Percentiles rank a stretch among this genome's conserved stretches.
Evolutionary conservation across 1,284 basidiomycete genomes (phyloP).

Genomic region (Thecaphora frezii): DNA sequence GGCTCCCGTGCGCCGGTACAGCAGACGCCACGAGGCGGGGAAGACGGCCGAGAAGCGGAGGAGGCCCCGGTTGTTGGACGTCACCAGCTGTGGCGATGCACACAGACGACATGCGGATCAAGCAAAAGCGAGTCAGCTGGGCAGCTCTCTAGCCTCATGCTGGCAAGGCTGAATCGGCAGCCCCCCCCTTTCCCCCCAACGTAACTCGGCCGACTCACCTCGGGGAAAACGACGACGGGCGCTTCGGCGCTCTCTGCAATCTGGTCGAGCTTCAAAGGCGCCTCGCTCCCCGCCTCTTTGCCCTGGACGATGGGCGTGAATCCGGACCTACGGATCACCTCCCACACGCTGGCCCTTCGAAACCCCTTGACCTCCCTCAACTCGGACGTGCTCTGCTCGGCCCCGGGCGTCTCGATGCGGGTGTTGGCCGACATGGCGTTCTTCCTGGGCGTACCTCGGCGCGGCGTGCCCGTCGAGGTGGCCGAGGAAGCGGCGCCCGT

Average conservation of each 20-base stretch:
- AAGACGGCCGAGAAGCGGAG: slow-evolving; percentile 10
- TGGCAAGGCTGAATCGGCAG: too few species aligned
- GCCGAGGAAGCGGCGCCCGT: neutral
- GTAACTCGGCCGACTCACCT: slow-evolving; percentile 22
- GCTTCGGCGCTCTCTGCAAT: slow-evolving; percentile 4
- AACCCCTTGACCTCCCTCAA: neutral
- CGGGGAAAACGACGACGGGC: slow-evolving; percentile 47
- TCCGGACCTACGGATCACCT: neutral
- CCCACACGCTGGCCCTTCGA: neutral
- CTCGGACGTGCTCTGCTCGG: slow-evolving; percentile 5
- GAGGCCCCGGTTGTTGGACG: slow-evolving; percentile 28
- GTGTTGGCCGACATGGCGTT: slow-evolving; percentile 35
- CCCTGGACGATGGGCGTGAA: neutral
- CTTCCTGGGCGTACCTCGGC: slow-evolving; percentile 15
- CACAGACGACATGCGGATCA: too few species aligned
- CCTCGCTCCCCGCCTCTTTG: neutral
- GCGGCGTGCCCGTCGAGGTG: neutral
- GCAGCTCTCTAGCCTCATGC: too few species aligned
- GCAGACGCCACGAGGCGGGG: slow-evolving; percentile 5
- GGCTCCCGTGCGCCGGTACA: slow-evolving; percentile 6
- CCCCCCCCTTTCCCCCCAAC: too few species aligned
- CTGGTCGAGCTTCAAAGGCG: neutral
- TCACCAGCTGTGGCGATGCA: slow-evolving; percentile 3
- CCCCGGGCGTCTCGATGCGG: slow-evolving; percentile 14
- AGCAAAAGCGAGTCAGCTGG: too few species aligned